Evolutionary conservation across 257 asterid species (phyloP).

Genomic region (Solanum dulcamara): DNA sequence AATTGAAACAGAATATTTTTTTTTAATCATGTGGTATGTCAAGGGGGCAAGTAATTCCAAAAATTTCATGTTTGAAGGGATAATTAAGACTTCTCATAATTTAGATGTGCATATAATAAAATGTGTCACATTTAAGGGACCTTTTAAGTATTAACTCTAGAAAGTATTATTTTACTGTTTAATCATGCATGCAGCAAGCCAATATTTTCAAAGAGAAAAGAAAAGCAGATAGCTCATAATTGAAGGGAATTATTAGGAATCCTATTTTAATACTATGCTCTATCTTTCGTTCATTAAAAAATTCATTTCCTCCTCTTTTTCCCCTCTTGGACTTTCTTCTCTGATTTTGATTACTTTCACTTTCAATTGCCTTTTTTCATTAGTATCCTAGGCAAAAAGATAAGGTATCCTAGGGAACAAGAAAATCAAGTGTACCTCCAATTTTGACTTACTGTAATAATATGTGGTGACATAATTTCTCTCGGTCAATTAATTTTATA

Average conservation of each 20-base stretch:
- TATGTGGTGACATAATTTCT: neutral
- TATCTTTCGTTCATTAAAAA: neutral
- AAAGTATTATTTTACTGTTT: neutral
- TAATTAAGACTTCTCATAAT: no score
- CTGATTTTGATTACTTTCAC: neutral
- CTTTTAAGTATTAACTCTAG: no score
- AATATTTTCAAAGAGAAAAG: neutral
- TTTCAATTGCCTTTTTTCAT: neutral
- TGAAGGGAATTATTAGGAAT: neutral
- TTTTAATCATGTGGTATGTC: no score
- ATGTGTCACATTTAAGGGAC: no score
- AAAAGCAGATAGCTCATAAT: neutral
- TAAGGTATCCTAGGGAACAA: neutral
- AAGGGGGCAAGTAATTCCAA: no score
- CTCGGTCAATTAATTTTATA: no score
- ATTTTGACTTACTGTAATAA: neutral
- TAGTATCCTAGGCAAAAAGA: neutral
- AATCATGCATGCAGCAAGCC: neutral
- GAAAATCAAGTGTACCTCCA: neutral
- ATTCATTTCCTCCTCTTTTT: neutral
- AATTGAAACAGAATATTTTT: no score
- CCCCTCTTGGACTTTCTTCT: neutral
- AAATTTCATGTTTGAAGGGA: no score
- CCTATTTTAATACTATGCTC: neutral
- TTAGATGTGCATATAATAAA: no score